Conservation (phyloP, 441 rosid genomes). For the Populus hybrid region DNA sequence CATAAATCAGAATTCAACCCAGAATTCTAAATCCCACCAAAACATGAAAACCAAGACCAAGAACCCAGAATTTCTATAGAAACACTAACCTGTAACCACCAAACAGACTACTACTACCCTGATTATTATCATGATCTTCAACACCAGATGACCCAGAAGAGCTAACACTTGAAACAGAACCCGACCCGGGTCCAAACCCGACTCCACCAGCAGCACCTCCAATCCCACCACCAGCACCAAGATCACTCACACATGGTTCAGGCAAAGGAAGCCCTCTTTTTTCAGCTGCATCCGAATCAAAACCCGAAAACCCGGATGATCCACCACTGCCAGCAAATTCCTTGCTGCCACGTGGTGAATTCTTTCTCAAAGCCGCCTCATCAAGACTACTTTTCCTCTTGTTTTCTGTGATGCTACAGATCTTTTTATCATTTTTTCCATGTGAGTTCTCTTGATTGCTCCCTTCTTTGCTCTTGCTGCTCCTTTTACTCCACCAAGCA, state of each 20-base stretch:
- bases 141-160: conserved; percentile 75
- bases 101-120: conserved; percentile 32
- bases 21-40: too few relatives aligned
- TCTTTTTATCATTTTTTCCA: conserved; percentile 13
- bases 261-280: conserved; percentile 73
- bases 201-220: background rate
- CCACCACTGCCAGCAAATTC: conserved; percentile 44
- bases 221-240: conserved; percentile 15
- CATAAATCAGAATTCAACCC: too few relatives aligned
- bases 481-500: conserved; percentile 72
- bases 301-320: conserved; percentile 59
- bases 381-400: conserved; percentile 23
- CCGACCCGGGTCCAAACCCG: conserved; percentile 55
- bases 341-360: conserved; percentile 50
- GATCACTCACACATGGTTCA: conserved; percentile 53
- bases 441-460: conserved; percentile 14
- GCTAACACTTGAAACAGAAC: conserved; percentile 71
- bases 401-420: background rate
- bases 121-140: conserved; percentile 60
- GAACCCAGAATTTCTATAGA: background rate
- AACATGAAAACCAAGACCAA: background rate
- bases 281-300: conserved; percentile 58
- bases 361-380: conserved; percentile 31
- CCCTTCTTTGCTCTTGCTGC: conserved; percentile 54
- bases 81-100: conserved; percentile 47